Evolutionary conservation across 352 stramenopile species (phyloP).

Genomic region (Pythium myriotylum): DNA sequence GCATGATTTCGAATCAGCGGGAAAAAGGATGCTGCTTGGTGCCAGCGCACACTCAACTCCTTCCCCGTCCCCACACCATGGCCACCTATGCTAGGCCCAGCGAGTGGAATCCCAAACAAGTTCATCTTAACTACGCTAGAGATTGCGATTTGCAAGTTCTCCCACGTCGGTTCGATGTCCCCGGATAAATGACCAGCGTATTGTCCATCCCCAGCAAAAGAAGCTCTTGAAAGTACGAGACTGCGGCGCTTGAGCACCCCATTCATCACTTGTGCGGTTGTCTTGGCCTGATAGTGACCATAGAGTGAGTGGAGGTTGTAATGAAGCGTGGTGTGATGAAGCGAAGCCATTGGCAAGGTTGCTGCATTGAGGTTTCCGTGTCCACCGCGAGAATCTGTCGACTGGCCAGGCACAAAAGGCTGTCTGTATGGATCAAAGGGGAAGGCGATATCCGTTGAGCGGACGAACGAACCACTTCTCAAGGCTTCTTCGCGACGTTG

Average conservation of each 20-base stretch:
- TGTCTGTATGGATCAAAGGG: slow-evolving; percentile 85
- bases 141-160: slow-evolving; percentile 78
- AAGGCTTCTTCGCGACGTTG: background rate
- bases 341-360: slow-evolving; percentile 73
- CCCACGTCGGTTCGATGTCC: slow-evolving; percentile 67
- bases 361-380: slow-evolving; percentile 79
- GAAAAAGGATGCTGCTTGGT: slow-evolving; percentile 79
- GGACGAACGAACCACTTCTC: slow-evolving; percentile 46
- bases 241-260: slow-evolving; percentile 56
- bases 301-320: slow-evolving; percentile 91
- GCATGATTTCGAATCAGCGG: slow-evolving; percentile 81
- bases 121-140: slow-evolving; percentile 76
- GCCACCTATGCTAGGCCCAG: slow-evolving; percentile 70
- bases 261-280: slow-evolving; percentile 56
- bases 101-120: slow-evolving; percentile 71
- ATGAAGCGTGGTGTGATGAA: slow-evolving; percentile 71
- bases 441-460: slow-evolving; percentile 68
- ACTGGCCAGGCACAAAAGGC: slow-evolving; percentile 71
- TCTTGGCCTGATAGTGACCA: slow-evolving; percentile 59
- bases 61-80: slow-evolving; percentile 44
- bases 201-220: slow-evolving; percentile 62
- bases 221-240: slow-evolving; percentile 70
- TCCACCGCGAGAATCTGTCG: slow-evolving; percentile 29
- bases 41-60: slow-evolving; percentile 84
- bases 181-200: slow-evolving; percentile 69